Base-by-base conservation (phyloP, 139 green algal genomes). In the Picochlorum sp. region DNA sequence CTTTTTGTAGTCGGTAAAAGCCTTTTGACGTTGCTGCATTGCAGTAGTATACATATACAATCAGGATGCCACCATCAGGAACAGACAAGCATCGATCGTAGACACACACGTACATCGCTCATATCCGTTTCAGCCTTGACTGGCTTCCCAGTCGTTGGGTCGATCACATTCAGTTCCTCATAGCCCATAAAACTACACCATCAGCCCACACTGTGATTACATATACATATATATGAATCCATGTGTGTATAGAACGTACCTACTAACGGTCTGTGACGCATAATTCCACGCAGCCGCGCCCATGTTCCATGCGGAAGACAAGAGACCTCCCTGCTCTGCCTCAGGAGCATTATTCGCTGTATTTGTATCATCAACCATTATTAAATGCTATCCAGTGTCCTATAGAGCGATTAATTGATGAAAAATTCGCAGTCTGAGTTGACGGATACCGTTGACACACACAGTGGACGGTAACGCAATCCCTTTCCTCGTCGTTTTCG, bases 111-210 rank as follows among this genome's bases (percentile, higher is more conserved):
- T 21, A 54, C 47, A 62, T 63, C 62, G 14, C 58, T 50, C 18
- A 54, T 47, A 4, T 23, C 66, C 24, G 59, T 67, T 59, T 73
- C 23, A 16, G 47, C 77, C 3, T 66, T 44, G 14, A 76, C 61
- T 28, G 74, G 72, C 45, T 79, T 57, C 4, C 61, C 63, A 20
- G 52, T 69, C 10, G 74, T 72, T 30, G 82, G 82, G 37, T 88
- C 75, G 10, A 85, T 67, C 2, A 88, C 77, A 47, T 72, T 65
- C 30, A 88, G 60, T 37, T 88, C 76, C 4, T 85, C 82, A 21
- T 75, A 80, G 24, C 77, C 77, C 54, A 86, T 55, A 15, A 80
- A 63, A 65, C 82, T 88, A 74, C 63, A 69, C 23, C 57, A 62
- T 49, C 61, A 51, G 0, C 49, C 4, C 15, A 55, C 18, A 23